A percentile compares a stretch with the other conserved stretches of the same genome.
Evolutionary conservation across 2,329 filamentous ascomycete genomes (phyloP).

Genomic region (Trichoderma sp.): DNA sequence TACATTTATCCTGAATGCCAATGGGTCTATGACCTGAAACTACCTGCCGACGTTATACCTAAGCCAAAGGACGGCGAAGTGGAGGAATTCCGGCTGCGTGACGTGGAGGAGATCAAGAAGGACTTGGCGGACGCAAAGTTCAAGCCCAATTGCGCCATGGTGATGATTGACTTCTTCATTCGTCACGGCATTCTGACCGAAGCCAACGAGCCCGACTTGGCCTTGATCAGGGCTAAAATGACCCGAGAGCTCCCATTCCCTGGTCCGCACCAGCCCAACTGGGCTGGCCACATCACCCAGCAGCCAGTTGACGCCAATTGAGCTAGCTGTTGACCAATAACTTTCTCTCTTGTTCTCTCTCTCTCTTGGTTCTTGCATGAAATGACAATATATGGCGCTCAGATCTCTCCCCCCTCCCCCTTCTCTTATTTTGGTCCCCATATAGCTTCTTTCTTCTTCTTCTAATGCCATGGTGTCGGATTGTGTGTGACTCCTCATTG

Average conservation of each 20-base stretch:
- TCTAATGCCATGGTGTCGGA: background rate
- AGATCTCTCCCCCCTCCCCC: too few species aligned
- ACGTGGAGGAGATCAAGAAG: slow-evolving; percentile 71
- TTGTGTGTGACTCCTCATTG: background rate
- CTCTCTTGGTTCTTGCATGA: background rate
- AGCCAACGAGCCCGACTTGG: slow-evolving; percentile 76
- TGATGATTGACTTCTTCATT: slow-evolving; percentile 87
- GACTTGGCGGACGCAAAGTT: slow-evolving; percentile 73
- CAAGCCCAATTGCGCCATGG: slow-evolving; percentile 88
- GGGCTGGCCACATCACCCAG: slow-evolving; percentile 33
- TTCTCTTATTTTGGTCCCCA: background rate
- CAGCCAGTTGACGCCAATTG: background rate
- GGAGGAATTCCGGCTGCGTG: slow-evolving; percentile 77
- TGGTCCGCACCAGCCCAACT: slow-evolving; percentile 56
- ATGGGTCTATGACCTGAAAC: slow-evolving; percentile 86
- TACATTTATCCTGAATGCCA: slow-evolving; percentile 89
- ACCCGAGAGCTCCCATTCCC: slow-evolving; percentile 83
- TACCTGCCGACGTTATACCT: slow-evolving; percentile 68
- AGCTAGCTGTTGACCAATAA: slow-evolving; percentile 2
- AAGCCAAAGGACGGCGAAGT: slow-evolving; percentile 87
- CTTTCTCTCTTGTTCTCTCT: background rate
- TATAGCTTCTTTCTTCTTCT: background rate
- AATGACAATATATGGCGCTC: background rate
- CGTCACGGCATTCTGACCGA: slow-evolving; percentile 77
- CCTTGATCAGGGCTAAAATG: slow-evolving; percentile 73